Percentiles rank a stretch among this genome's conserved stretches.
Conservation (phyloP, 768 basidiomycete species). For the Lactarius vividus region DNA sequence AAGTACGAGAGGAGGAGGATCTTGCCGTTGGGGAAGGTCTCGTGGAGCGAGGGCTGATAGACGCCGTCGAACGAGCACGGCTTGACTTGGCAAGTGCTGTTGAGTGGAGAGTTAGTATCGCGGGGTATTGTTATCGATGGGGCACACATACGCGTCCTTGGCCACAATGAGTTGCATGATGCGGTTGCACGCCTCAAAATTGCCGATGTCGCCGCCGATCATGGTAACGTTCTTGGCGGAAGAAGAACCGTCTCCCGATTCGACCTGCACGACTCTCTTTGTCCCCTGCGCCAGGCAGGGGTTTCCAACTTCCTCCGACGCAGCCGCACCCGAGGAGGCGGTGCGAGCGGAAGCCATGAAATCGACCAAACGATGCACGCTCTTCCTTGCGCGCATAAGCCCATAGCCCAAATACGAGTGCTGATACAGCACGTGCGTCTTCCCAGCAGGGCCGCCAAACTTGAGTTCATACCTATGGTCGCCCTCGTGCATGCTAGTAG, state of each 20-base stretch:
- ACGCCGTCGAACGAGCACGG: slow-evolving; percentile 98
- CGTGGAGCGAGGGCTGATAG: slow-evolving; percentile 90
- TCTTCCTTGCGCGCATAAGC: slow-evolving; percentile 79
- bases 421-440: slow-evolving; percentile 79
- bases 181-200: slow-evolving; percentile 82
- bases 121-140: background rate
- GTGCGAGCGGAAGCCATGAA: slow-evolving; percentile 62
- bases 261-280: slow-evolving; percentile 59
- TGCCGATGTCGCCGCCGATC: slow-evolving; percentile 77
- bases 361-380: slow-evolving; percentile 87
- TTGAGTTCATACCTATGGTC: slow-evolving; percentile 88
- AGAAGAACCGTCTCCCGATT: slow-evolving; percentile 41
- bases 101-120: slow-evolving; percentile 5
- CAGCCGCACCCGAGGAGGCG: slow-evolving; percentile 31
- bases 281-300: slow-evolving; percentile 79
- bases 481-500: slow-evolving; percentile 58
- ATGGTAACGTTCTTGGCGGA: slow-evolving; percentile 68
- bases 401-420: slow-evolving; percentile 98
- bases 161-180: slow-evolving; percentile 88
- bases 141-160: slow-evolving; percentile 71
- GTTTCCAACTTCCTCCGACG: slow-evolving; percentile 49
- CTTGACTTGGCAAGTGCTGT: slow-evolving; percentile 80
- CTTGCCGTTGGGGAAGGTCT: slow-evolving; percentile 83
- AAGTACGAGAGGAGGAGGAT: slow-evolving; percentile 96
- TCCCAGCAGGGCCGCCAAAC: slow-evolving; percentile 55